Evolutionary conservation across 345 rosid genomes (phyloP).

Genomic region (Salix brachista): DNA sequence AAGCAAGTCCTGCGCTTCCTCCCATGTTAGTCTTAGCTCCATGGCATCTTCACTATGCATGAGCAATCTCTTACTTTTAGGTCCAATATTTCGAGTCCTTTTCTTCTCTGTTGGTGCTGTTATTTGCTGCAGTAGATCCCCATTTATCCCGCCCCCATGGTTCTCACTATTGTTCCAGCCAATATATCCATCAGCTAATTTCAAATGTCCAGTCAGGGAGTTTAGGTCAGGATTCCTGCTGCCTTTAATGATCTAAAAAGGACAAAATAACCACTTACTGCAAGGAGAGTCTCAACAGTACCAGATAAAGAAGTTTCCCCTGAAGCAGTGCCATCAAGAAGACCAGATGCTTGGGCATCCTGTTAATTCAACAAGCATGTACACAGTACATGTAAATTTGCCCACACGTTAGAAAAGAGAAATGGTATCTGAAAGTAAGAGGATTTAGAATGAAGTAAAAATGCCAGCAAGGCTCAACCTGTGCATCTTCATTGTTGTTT

Average conservation of each 20-base stretch:
- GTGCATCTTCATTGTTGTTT: slow-evolving; percentile 39
- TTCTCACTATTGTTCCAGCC: slow-evolving; percentile 45
- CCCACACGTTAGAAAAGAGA: not conserved
- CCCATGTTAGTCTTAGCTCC: slow-evolving; percentile 82
- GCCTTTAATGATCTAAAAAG: slow-evolving; percentile 35
- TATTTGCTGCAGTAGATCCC: slow-evolving; percentile 32
- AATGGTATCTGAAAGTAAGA: not conserved
- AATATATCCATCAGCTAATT: slow-evolving; percentile 40
- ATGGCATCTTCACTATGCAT: slow-evolving; percentile 63
- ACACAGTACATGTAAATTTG: slow-evolving; percentile 2
- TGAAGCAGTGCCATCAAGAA: slow-evolving; percentile 36
- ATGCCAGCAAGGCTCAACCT: slow-evolving; percentile 40
- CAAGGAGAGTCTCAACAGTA: slow-evolving; percentile 38
- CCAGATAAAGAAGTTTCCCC: slow-evolving; percentile 53
- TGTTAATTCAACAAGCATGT: slow-evolving; percentile 24
- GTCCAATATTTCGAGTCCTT: slow-evolving; percentile 68
- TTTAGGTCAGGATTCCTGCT: slow-evolving; percentile 32
- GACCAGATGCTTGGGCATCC: slow-evolving; percentile 39
- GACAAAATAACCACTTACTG: slow-evolving; percentile 41
- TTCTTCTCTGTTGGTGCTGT: slow-evolving; percentile 47
- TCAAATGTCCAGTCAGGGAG: slow-evolving; percentile 36
- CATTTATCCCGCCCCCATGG: slow-evolving; percentile 36
- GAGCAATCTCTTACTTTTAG: slow-evolving; percentile 66
- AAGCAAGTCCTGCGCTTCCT: slow-evolving; percentile 86
- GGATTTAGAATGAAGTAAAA: not conserved